These are phyloP conservation scores for Sambucus nigra DNA, from an alignment of 129 eudicot species.

Conservation along the genomic window DNA sequence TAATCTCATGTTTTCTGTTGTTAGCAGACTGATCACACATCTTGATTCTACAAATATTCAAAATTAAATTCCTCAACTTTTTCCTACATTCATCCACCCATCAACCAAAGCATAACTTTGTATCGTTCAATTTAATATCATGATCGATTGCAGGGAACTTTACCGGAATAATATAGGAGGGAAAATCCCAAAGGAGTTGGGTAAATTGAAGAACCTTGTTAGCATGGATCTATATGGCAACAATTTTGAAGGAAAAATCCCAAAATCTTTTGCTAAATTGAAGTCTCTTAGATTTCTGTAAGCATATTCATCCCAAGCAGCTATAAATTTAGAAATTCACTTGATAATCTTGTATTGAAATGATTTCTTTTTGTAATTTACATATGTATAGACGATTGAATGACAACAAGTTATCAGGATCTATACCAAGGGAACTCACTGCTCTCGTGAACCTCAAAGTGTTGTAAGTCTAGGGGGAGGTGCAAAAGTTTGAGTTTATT, in stretches of 20 bases:
- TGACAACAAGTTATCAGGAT: conserved; percentile 65
- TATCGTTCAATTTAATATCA: too few species aligned
- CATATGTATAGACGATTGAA: conserved; percentile 58
- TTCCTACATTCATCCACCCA: too few species aligned
- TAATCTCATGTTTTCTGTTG: too few species aligned
- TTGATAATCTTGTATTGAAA: background rate
- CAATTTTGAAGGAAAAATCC: conserved; percentile 61
- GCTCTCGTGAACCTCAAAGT: conserved; percentile 62
- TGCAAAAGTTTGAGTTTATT: background rate
- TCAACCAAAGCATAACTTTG: too few species aligned
- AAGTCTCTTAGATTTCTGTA: conserved; percentile 69
- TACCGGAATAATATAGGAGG: conserved; percentile 62
- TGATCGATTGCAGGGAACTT: conserved; percentile 75
- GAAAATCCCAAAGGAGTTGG: conserved; percentile 69
- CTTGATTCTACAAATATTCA: too few species aligned
- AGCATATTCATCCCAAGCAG: conserved; percentile 16
- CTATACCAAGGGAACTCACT: conserved; percentile 78
- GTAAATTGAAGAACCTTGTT: conserved; percentile 58
- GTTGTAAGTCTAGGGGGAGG: conserved; percentile 47
- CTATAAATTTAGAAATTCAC: background rate
- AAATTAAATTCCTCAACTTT: too few species aligned
- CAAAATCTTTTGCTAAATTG: conserved; percentile 59
- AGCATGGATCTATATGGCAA: conserved; percentile 86
- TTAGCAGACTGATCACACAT: too few species aligned
- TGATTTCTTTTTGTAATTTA: conserved; percentile 6